Evolutionary conservation across 345 rosid genomes (phyloP).

Genomic region (Luvunga scandens): DNA sequence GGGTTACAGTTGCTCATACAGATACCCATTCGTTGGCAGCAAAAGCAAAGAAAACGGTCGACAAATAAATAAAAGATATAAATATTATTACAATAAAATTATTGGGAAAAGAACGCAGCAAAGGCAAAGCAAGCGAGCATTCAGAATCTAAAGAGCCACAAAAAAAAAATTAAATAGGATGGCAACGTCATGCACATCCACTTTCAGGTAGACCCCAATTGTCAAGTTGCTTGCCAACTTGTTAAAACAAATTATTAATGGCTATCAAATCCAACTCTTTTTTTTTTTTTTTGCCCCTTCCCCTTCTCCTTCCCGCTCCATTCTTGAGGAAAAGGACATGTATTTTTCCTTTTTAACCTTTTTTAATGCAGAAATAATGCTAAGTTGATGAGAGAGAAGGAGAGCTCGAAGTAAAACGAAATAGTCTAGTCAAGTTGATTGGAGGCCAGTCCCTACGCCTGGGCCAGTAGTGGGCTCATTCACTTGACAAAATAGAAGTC

Average conservation of each 20-base stretch:
- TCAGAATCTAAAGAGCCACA: slow-evolving; percentile 17
- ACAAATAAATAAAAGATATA: not conserved
- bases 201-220: slow-evolving; percentile 9
- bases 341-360: not conserved
- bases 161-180: not conserved
- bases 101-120: not conserved
- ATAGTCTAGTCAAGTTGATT: no score
- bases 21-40: slow-evolving; percentile 10
- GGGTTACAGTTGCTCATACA: not conserved
- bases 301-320: not conserved
- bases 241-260: not conserved
- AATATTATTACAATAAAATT: not conserved
- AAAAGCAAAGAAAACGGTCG: slow-evolving; percentile 4
- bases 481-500: no score
- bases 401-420: no score
- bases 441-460: no score
- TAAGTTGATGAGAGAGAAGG: no score
- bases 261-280: not conserved
- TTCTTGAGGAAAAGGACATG: not conserved
- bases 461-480: no score
- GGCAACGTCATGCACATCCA: slow-evolving; percentile 24
- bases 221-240: slow-evolving; percentile 28
- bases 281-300: no score
- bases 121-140: not conserved
- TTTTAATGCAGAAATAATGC: no score